phyloP scores from a whole-genome alignment of 345 rosid species.

The Kernera saxatilis region DNA sequence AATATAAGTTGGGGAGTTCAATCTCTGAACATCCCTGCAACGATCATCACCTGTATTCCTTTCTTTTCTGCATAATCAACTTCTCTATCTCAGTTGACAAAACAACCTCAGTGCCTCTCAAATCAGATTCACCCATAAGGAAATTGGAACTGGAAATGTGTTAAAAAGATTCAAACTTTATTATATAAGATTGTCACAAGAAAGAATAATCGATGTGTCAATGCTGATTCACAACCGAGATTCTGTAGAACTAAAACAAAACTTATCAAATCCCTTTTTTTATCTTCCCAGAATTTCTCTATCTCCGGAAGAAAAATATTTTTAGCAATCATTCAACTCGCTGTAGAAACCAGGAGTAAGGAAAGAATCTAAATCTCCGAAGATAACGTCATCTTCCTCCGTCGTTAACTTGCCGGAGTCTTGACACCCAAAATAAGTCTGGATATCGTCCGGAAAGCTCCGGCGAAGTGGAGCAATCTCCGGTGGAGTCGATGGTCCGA shows the following conservation, averaged over 20 bases:
- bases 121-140: background rate
- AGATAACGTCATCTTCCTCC: conserved; percentile 53
- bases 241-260: conserved; percentile 11
- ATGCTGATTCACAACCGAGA: conserved; percentile 17
- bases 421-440: conserved; percentile 64
- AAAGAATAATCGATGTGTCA: conserved; percentile 14
- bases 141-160: background rate
- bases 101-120: background rate
- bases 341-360: conserved; percentile 52
- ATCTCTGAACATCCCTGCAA: conserved; percentile 41
- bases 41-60: conserved; percentile 3
- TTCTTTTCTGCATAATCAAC: background rate
- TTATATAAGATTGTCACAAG: conserved; percentile 16
- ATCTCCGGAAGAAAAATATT: background rate
- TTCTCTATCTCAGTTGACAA: background rate
- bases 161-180: conserved; percentile 20
- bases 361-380: conserved; percentile 63
- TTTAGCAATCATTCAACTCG: conserved; percentile 38
- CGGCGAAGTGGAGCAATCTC: conserved; percentile 37
- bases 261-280: conserved; percentile 4
- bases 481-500: conserved; percentile 41
- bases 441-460: conserved; percentile 72
- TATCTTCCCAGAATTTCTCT: background rate
- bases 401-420: conserved; percentile 44
- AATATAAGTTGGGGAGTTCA: conserved; percentile 33